Conservation (phyloP, 306 rosid genomes). For the Fagus sylvatica region DNA sequence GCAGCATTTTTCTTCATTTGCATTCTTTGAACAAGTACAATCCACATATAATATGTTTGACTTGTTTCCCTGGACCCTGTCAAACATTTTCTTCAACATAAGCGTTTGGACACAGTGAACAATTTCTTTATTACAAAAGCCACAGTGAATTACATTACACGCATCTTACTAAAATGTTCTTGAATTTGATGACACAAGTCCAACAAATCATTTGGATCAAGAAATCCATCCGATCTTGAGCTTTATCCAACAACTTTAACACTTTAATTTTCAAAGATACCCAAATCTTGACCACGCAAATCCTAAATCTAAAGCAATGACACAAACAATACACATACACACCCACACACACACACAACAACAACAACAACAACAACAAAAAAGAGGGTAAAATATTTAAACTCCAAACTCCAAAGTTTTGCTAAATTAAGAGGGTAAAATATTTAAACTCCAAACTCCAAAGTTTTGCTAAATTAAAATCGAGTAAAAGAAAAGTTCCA, state of each 20-base stretch:
- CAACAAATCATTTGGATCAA: conserved; percentile 2
- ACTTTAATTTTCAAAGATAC: conserved; percentile 35
- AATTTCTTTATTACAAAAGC: not conserved
- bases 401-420: too few relatives aligned
- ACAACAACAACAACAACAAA: too few relatives aligned
- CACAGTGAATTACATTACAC: not conserved
- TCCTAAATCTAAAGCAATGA: conserved; percentile 45
- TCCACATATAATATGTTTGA: not conserved
- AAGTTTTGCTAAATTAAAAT: not conserved
- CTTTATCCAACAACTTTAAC: conserved; percentile 28
- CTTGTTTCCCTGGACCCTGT: not conserved
- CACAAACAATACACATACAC: too few relatives aligned
- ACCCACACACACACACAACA: too few relatives aligned
- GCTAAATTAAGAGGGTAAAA: not conserved
- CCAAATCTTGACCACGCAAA: conserved; percentile 36
- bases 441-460: not conserved
- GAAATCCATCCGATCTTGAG: conserved; percentile 12
- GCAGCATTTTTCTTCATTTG: not conserved
- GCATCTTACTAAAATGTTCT: not conserved
- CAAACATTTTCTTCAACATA: not conserved
- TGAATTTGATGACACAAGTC: conserved; percentile 2
- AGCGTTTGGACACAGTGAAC: conserved; percentile 10
- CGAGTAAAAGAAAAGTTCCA: not conserved
- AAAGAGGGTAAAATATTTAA: too few relatives aligned
- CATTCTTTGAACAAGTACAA: not conserved